A percentile compares a stretch with the other conserved stretches of the same genome.
phyloP scores from a whole-genome alignment of 495 filamentous ascomycete genomes.

The Saxophila tyrrhenica region DNA sequence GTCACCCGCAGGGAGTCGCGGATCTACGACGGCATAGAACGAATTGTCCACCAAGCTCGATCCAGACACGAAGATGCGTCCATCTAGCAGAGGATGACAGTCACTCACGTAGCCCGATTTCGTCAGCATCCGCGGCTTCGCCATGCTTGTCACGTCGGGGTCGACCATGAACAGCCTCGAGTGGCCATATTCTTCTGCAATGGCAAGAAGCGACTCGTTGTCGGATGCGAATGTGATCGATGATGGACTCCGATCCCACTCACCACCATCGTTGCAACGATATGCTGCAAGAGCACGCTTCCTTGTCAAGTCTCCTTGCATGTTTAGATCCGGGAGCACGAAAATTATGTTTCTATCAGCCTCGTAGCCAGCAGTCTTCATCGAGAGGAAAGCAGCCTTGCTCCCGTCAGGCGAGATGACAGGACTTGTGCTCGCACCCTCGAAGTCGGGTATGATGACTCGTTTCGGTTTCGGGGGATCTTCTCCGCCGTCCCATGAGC shows the following conservation, averaged over 20 bases:
- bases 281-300: constrained; percentile 1
- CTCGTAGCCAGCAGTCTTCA: constrained; percentile 73
- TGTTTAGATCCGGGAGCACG: constrained; percentile 38
- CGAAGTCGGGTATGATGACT: constrained; percentile 37
- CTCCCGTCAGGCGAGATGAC: constrained; percentile 64
- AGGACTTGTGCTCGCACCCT: constrained; percentile 64
- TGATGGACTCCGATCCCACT: constrained; percentile 23
- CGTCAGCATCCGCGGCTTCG: constrained; percentile 11
- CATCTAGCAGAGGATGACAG: constrained; percentile 15
- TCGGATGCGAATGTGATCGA: constrained; percentile 24
- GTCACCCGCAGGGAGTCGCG: constrained; percentile 42
- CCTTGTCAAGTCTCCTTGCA: constrained; percentile 40
- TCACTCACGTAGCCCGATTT: constrained; percentile 9
- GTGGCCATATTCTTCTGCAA: constrained; percentile 24
- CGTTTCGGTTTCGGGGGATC: constrained; percentile 21
- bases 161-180: constrained; percentile 14
- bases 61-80: constrained; percentile 27
- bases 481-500: constrained; percentile 37
- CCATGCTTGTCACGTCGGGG: constrained; percentile 3
- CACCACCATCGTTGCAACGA: background rate
- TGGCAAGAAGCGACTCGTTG: constrained; percentile 18
- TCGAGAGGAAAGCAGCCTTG: constrained; percentile 54
- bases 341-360: constrained; percentile 75
- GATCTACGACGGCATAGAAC: constrained; percentile 33
- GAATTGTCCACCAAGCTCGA: constrained; percentile 31